phyloP scores from a whole-genome alignment of 2,329 filamentous ascomycete genomes.

The Microdochium paspali region DNA sequence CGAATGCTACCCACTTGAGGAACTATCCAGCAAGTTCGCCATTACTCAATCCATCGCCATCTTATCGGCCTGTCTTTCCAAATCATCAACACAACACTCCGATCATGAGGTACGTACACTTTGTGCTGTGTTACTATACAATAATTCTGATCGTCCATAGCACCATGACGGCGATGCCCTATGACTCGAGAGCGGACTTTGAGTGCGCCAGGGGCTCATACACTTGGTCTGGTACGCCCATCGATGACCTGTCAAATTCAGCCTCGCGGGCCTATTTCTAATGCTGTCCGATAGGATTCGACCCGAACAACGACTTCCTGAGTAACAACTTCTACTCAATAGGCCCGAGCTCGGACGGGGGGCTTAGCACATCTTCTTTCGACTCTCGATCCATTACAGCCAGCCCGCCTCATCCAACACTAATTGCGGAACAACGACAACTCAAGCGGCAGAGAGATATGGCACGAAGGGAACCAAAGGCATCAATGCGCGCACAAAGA shows the following conservation, averaged over 20 bases:
- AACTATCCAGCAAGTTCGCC: not conserved
- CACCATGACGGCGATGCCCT: constrained; percentile 35
- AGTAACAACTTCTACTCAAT: constrained; percentile 37
- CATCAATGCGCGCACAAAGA: constrained; percentile 38
- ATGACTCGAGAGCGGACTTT: constrained; percentile 42
- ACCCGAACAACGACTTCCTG: constrained; percentile 27
- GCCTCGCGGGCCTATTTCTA: not conserved
- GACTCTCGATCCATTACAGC: constrained; percentile 43
- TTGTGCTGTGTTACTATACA: not conserved
- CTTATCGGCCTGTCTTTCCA: not conserved
- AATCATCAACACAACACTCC: not conserved
- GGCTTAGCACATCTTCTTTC: constrained; percentile 37
- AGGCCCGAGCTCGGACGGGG: constrained; percentile 35
- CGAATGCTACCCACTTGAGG: not conserved
- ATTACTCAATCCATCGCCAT: not conserved
- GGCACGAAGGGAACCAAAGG: constrained; percentile 48
- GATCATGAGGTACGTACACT: not conserved
- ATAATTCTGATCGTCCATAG: constrained; percentile 13
- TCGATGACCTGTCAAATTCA: constrained; percentile 7
- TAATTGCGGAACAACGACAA: constrained; percentile 52
- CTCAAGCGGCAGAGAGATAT: constrained; percentile 52
- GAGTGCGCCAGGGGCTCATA: constrained; percentile 36
- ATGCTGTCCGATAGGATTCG: constrained; percentile 15
- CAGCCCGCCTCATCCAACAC: constrained; percentile 44
- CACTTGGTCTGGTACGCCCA: constrained; percentile 36